Conservation (phyloP, 2,329 filamentous ascomycete species). For the Penicillium sp. region DNA sequence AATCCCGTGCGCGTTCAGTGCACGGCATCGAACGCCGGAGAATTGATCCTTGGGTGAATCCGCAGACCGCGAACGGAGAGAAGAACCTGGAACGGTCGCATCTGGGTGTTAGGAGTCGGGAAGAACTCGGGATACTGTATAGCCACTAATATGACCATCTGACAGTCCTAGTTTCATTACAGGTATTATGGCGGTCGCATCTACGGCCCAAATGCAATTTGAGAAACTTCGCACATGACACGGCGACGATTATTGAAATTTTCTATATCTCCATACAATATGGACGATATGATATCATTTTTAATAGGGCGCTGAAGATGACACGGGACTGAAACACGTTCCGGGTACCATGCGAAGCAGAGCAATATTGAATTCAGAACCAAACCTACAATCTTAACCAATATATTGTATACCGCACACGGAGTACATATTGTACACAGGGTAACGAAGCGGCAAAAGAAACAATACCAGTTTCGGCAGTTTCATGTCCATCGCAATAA, state of each 20-base stretch:
- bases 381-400: neutral
- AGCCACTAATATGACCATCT: neutral
- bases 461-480: neutral
- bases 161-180: neutral
- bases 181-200: neutral
- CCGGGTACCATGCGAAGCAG: neutral
- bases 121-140: neutral
- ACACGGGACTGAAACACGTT: conserved; percentile 3
- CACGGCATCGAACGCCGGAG: neutral
- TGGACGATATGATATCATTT: neutral
- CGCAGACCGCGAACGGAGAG: neutral
- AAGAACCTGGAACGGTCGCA: neutral
- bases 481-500: conserved; percentile 6
- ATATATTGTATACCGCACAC: neutral
- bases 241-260: neutral
- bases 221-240: neutral
- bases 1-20: neutral
- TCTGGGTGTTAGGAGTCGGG: neutral
- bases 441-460: neutral
- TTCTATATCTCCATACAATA: neutral
- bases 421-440: neutral
- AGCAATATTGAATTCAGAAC: neutral
- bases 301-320: neutral
- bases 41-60: neutral
- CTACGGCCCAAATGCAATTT: neutral